phyloP scores from a whole-genome alignment of 441 rosid species.

The Brassica balearica region DNA sequence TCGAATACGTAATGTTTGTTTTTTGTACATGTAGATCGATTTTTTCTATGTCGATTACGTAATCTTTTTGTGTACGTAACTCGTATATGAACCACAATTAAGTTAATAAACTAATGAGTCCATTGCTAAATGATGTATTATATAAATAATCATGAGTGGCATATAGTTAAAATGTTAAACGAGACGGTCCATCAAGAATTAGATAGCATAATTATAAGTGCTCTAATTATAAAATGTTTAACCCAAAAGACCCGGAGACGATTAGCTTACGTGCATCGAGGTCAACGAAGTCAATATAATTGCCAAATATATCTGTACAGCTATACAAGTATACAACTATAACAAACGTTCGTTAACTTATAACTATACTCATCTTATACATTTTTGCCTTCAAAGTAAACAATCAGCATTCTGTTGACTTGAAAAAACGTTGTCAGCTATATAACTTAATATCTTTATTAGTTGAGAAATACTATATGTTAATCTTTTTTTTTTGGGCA shows the following conservation, averaged over 20 bases:
- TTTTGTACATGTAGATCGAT: background rate
- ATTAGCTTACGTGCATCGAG: slow-evolving; percentile 39
- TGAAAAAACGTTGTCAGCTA: background rate
- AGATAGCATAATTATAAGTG: background rate
- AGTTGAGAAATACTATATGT: slow-evolving; percentile 3
- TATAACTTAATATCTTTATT: background rate
- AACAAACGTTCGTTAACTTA: background rate
- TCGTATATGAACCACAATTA: background rate
- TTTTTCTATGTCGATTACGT: slow-evolving; percentile 4
- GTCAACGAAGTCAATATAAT: slow-evolving; percentile 38
- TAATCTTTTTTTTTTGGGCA: background rate
- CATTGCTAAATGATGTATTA: slow-evolving; percentile 16
- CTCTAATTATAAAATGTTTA: background rate
- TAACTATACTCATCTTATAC: background rate
- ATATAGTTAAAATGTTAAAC: slow-evolving; percentile 6
- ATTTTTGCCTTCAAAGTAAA: background rate
- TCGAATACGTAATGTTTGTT: background rate
- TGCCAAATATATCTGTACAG: slow-evolving; percentile 3
- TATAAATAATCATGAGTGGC: slow-evolving; percentile 27
- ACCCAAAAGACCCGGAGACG: slow-evolving; percentile 38
- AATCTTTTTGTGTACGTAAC: slow-evolving; percentile 8
- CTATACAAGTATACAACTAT: slow-evolving; percentile 1
- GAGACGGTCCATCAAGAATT: slow-evolving; percentile 1
- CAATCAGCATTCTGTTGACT: background rate
- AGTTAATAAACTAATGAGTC: background rate